Base-by-base conservation (phyloP, 148 eudicot species). In the Camellia lanceoleosa region DNA sequence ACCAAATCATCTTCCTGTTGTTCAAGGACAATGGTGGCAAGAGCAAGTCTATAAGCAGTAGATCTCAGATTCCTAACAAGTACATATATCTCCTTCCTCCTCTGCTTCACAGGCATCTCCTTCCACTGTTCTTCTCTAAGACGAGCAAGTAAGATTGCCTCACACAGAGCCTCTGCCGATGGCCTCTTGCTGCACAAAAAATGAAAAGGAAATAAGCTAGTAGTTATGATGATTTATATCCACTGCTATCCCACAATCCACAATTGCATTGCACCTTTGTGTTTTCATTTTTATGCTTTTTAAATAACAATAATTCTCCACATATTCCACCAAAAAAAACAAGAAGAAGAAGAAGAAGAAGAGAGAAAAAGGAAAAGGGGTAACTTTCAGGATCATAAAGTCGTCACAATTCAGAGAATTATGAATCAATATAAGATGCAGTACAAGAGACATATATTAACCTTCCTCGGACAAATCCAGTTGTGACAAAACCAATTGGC, bases 401-500 rank as follows among this genome's bases (percentile, higher is more conserved):
- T 63, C 67, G 7, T n/a, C 41, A 63, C 62, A 59, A 6, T 59
- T 72, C 60, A 72, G 75, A 30, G 10, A 12, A 20, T 55, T 73
- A 54, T 56, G 76, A 73, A 72, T 52, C 75, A 41, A 52, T 12
- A 20, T 20, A 54, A 72, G 61, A 52, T 30, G 76, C 7, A 14
- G 3, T 13, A 43, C 47, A 60, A 16, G 13, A 55, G 41, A 56
- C 13, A 11, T 12, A 74, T n/a, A 59, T 47, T 43, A 60, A 89
- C 99, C 98, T 93, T 88, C 98, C 99, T 30, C 88, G 90, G 72
- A 96, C 95, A 87, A 92, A 93, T 82, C 98, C 99, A 43, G 91
- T 87, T 46, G 99, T 91, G 68, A 96, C 89, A 82, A 92, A 96
- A 77, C 99, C 98, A 79, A 93, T 86, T 2, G 97, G 98, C 82